Evolutionary conservation across 306 rosid genomes (phyloP).

Genomic region (Fagus crenata): DNA sequence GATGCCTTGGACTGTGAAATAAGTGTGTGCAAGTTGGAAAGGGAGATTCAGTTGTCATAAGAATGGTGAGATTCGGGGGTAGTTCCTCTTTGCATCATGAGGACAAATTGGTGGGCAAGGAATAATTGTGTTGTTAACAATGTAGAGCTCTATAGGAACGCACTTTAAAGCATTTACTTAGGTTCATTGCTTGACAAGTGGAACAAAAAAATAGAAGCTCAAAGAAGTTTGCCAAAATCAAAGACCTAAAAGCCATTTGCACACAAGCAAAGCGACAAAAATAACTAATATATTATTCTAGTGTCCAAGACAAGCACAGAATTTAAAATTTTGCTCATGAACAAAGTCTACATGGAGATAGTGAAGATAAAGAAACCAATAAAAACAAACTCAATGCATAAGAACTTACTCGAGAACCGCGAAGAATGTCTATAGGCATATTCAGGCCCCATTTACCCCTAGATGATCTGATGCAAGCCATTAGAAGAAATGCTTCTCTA

Average conservation of each 20-base stretch:
- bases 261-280: not conserved
- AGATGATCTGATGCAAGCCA: constrained; percentile 85
- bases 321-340: not conserved
- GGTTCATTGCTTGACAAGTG: not conserved
- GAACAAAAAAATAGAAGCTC: not conserved
- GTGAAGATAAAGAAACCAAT: constrained; percentile 5
- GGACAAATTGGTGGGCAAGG: not conserved
- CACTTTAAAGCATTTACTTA: not conserved
- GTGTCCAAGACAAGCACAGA: not conserved
- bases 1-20: not conserved
- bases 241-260: not conserved
- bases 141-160: not conserved
- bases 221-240: not conserved
- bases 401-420: constrained; percentile 84
- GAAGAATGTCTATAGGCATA: constrained; percentile 80
- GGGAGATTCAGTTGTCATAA: not conserved
- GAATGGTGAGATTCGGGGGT: not conserved
- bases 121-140: not conserved
- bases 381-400: constrained; percentile 24
- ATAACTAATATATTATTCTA: constrained; percentile 10
- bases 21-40: not conserved
- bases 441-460: constrained; percentile 71
- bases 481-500: constrained; percentile 79
- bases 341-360: constrained; percentile 5
- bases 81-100: not conserved